Base-by-base conservation (phyloP, 1,139 yeast species). In the Saccharomycopsis phalli region DNA sequence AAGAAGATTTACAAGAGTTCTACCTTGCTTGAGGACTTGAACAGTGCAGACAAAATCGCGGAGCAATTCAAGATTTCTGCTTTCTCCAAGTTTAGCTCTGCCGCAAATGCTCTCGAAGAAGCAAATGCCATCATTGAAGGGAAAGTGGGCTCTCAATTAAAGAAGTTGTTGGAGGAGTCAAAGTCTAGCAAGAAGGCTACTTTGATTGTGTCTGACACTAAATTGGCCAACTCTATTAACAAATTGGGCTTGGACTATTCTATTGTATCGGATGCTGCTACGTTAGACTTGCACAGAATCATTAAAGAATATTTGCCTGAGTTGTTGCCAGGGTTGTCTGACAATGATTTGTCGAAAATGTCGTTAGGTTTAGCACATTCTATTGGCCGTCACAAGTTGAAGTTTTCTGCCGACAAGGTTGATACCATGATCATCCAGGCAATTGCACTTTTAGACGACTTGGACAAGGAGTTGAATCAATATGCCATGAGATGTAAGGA, bases 401-500 rank as follows among this genome's bases (percentile, higher is more conserved):
- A 93, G 69, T 91, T 91, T 60, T 81, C 94, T 47, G 95, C 97
- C 50, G 97, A 91, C 63, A 91, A 91, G 69, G 96, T 87, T 47
- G 98, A 91, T 66, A 91, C 94, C 54, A 88, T 88, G 95, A 87
- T 91, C 61, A 94, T 91, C 50, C 98, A 93, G 71, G 98, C 98
- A 45, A 91, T 91, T 66, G 95, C 98, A 27, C 70, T 93, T 51
- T 74, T 91, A 58, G 99, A 91, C 58, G 95, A 93, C 61, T 76
- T 91, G 58, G 98, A 91, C 68, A 91, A 91, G 68, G 98, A 93
- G 62, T 74, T 91, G 57, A 91, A 91, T 70, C 93, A 97, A 40
- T 91, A 84, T 58, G 91, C 97, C 52, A 91, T 91, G 99, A 80
- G 99, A 69, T 76, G 78, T 61, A 88, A 88, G 69, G 99, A 91